Conservation (phyloP, 1,139 yeast genomes). For the Yarrowia galli region DNA sequence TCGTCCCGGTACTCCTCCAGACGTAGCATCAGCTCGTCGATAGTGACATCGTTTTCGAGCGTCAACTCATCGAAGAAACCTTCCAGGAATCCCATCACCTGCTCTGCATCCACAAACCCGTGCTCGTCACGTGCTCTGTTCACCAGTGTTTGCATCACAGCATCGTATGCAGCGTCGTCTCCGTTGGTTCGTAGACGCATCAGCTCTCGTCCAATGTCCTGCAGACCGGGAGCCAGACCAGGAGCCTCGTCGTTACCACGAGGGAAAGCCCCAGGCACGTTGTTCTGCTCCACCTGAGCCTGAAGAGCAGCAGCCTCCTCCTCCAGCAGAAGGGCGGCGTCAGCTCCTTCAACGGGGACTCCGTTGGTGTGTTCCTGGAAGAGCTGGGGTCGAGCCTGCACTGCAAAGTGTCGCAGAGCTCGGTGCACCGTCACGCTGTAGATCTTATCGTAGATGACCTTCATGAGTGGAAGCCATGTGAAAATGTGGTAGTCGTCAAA, state of each 20-base stretch:
- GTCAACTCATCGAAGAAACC: slow-evolving; percentile 28
- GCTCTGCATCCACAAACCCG: slow-evolving; percentile 30
- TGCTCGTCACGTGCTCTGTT: slow-evolving; percentile 23
- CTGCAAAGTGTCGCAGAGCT: slow-evolving; percentile 21
- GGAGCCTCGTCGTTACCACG: slow-evolving; percentile 12
- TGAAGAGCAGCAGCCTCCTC: slow-evolving; percentile 21
- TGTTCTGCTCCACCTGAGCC: slow-evolving; percentile 32
- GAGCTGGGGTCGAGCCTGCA: slow-evolving; percentile 29
- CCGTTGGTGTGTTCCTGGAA: slow-evolving; percentile 25
- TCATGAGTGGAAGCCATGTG: slow-evolving; percentile 29
- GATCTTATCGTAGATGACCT: slow-evolving; percentile 27
- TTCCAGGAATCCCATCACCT: slow-evolving; percentile 24
- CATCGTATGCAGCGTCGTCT: slow-evolving; percentile 35
- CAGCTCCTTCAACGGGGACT: slow-evolving; percentile 1
- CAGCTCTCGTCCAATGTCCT: slow-evolving; percentile 34
- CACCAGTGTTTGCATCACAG: slow-evolving; percentile 20
- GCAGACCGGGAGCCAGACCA: slow-evolving; percentile 24
- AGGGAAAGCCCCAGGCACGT: slow-evolving; percentile 30
- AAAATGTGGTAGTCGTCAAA: slow-evolving; percentile 36
- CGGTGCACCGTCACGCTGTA: slow-evolving; percentile 26
- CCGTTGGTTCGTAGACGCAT: slow-evolving; percentile 31
- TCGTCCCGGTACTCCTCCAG: slow-evolving; percentile 16
- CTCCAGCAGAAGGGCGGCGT: slow-evolving; percentile 11
- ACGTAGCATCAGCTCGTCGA: slow-evolving; percentile 16
- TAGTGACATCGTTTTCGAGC: slow-evolving; percentile 19